Evolutionary conservation across 1,284 basidiomycete genomes (phyloP).

Genomic region (Takashimella tepidaria): DNA sequence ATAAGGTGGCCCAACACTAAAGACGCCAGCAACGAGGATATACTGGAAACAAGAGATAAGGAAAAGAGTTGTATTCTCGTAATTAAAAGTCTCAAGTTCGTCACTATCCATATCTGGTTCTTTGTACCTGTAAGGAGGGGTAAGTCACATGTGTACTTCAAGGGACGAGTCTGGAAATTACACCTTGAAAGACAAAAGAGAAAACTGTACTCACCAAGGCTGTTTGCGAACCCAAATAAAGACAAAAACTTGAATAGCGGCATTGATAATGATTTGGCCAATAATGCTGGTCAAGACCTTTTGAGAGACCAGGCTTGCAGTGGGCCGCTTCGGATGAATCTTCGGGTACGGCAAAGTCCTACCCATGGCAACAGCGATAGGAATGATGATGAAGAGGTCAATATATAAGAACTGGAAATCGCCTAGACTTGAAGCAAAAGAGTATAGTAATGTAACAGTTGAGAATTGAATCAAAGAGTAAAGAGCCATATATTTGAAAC

Average conservation of each 20-base stretch:
- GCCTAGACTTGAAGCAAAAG: slow-evolving; percentile 90
- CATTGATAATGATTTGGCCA: slow-evolving; percentile 86
- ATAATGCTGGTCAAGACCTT: slow-evolving; percentile 91
- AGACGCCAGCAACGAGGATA: slow-evolving; percentile 90
- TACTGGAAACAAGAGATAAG: slow-evolving; percentile 97
- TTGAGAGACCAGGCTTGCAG: slow-evolving; percentile 91
- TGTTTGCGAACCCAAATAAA: slow-evolving; percentile 85
- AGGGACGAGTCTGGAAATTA: not conserved
- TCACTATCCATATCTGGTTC: slow-evolving; percentile 61
- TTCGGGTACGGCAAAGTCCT: slow-evolving; percentile 82
- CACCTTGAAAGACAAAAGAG: not conserved
- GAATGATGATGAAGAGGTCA: slow-evolving; percentile 95
- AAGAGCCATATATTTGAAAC: slow-evolving; percentile 89
- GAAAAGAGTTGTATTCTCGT: slow-evolving; percentile 90
- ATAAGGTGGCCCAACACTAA: slow-evolving; percentile 96
- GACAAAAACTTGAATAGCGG: slow-evolving; percentile 74
- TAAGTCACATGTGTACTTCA: too few relatives aligned
- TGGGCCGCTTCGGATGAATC: slow-evolving; percentile 86
- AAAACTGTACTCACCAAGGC: slow-evolving; percentile 58
- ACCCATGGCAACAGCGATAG: slow-evolving; percentile 94
- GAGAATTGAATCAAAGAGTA: slow-evolving; percentile 55
- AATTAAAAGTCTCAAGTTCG: slow-evolving; percentile 83
- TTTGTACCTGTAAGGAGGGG: slow-evolving; percentile 46
- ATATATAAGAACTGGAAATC: slow-evolving; percentile 98
- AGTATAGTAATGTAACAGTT: slow-evolving; percentile 84